Percentiles rank a stretch among this genome's conserved stretches.
Conservation (phyloP, 2,329 filamentous ascomycete genomes). For the Aspergillus proliferans region DNA sequence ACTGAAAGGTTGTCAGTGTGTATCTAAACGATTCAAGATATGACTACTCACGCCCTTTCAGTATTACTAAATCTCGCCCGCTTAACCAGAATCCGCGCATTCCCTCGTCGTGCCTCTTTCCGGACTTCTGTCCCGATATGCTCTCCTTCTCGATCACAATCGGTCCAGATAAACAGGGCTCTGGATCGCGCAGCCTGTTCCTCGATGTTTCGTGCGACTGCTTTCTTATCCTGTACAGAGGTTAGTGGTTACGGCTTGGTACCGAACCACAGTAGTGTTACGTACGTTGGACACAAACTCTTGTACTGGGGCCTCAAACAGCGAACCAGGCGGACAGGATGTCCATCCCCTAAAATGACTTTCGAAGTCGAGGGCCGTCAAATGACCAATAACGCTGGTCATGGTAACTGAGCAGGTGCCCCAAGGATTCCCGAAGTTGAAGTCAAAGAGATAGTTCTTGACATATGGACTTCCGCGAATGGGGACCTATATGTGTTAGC, state of each 20-base stretch:
- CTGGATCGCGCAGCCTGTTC: slow-evolving; percentile 66
- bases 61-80: slow-evolving; percentile 94
- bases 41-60: slow-evolving; percentile 65
- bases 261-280: slow-evolving; percentile 1
- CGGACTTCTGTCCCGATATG: slow-evolving; percentile 92
- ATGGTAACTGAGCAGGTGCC: slow-evolving; percentile 80
- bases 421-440: slow-evolving; percentile 76
- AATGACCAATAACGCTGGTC: slow-evolving; percentile 86
- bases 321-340: slow-evolving; percentile 66
- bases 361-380: slow-evolving; percentile 74
- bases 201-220: slow-evolving; percentile 79
- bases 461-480: slow-evolving; percentile 67
- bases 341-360: slow-evolving; percentile 70
- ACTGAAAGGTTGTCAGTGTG: slow-evolving; percentile 36
- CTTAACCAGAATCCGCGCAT: slow-evolving; percentile 68
- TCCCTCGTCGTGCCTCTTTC: slow-evolving; percentile 68
- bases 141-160: slow-evolving; percentile 96
- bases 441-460: slow-evolving; percentile 91
- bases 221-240: slow-evolving; percentile 61
- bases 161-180: slow-evolving; percentile 92
- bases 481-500: slow-evolving; percentile 50
- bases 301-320: slow-evolving; percentile 76
- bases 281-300: slow-evolving; percentile 61
- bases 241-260: slow-evolving; percentile 8
- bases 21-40: not conserved